Evolutionary conservation across 169 alveolate genomes (phyloP).

Genomic region (Babesia gibsoni): DNA sequence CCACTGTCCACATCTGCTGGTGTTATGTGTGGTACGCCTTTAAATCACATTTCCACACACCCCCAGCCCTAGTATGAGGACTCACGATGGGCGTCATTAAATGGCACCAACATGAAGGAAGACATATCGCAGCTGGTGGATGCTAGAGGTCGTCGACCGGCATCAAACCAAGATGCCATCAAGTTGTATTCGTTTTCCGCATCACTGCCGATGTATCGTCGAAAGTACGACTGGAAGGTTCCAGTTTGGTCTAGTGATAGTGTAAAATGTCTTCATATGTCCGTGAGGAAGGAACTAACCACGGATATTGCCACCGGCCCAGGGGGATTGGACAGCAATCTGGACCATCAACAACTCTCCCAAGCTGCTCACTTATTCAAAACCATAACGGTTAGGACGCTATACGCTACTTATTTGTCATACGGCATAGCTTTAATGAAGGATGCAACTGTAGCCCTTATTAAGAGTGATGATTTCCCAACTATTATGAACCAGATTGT

Average conservation of each 20-base stretch:
- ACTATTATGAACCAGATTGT: neutral
- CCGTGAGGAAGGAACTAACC: constrained; percentile 10
- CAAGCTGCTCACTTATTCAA: constrained; percentile 7
- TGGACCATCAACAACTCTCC: neutral
- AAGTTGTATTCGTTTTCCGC: constrained; percentile 33
- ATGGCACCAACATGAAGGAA: constrained; percentile 15
- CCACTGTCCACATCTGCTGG: neutral
- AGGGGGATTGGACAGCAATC: neutral
- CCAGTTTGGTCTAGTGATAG: constrained; percentile 53
- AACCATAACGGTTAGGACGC: neutral
- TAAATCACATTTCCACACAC: neutral
- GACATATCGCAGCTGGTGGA: constrained; percentile 62
- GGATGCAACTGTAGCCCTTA: neutral
- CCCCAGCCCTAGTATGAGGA: neutral
- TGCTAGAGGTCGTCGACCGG: constrained; percentile 48
- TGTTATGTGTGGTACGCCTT: constrained; percentile 25
- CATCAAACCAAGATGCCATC: constrained; percentile 57
- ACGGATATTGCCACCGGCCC: constrained; percentile 7
- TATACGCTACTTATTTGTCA: constrained; percentile 32
- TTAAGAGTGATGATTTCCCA: constrained; percentile 11
- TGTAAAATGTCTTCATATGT: constrained; percentile 24
- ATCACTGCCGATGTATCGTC: constrained; percentile 38
- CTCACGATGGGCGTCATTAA: neutral
- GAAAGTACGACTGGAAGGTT: constrained; percentile 65
- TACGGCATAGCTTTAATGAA: constrained; percentile 4